Evolutionary conservation across 495 filamentous ascomycete genomes (phyloP), one percentile per base, ranked within the genome.

Genomic region (Xylaria grammica): DNA sequence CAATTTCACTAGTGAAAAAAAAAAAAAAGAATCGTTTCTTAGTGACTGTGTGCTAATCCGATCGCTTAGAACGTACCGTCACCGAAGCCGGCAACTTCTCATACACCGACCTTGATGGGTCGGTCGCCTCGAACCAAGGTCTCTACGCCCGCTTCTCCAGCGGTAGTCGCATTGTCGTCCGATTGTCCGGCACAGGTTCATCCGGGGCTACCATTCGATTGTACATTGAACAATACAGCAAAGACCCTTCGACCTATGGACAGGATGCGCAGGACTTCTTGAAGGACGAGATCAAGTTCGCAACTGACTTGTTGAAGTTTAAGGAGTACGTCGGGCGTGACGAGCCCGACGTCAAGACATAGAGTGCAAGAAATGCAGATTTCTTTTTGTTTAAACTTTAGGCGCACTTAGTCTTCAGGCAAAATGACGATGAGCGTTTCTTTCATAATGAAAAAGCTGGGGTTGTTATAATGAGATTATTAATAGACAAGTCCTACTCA

Each of bases 41-140:
- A 15, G 3, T 44, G 4, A 10, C 20, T 4, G 52, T 42, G 5
- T n/a, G 20, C 60, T 63, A 63, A 63, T 24, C 36, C 20, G 11
- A 26, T 22, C 5, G 15, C 7, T 17, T 55, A 86, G 84, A 82
- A 59, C 89, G 91, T 73, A 97, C 92, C 66, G 92, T 97, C 32
- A 76, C 85, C 38, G 90, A 96, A 66, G 94, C 93, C 17, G 95
- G 93, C 64, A 93, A 99, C 83, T 99, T 99, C 82, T 87, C 89
- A 13, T 99, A 99, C 84, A 97, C 91, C 3, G 95, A 99, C 77
- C 87, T 98, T 22, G 95, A 99, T 70, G 94, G 94, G 58, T 96
- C 92, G 62, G 92, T 98, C 26, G 87, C 91, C 75, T 91, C 94
- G 72, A 97, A 97, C 84, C 95, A 99, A 80, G 95, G 95, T 56